A percentile compares a stretch with the other conserved stretches of the same genome.
Evolutionary conservation across 2,329 filamentous ascomycete genomes (phyloP).

Genomic region (Aspergillus chevalieri): DNA sequence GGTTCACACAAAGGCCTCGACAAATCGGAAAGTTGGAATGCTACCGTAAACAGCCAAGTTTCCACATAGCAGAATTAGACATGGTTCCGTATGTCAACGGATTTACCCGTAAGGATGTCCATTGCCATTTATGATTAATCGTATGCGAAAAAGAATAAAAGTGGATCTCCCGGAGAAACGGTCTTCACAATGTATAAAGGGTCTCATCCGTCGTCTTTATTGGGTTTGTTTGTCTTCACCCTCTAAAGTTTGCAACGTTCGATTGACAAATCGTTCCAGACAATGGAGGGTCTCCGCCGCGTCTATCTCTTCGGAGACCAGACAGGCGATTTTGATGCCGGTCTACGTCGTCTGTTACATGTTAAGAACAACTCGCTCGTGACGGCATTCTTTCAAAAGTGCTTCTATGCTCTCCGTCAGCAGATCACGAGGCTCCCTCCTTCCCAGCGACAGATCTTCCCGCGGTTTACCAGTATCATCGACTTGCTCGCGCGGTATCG

Average conservation of each 20-base stretch:
- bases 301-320: constrained; percentile 45
- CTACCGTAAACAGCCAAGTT: not conserved
- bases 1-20: not conserved
- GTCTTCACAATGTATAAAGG: not conserved
- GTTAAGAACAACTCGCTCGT: constrained; percentile 39
- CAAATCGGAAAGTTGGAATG: not conserved
- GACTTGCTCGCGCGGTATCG: constrained; percentile 32
- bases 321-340: constrained; percentile 38
- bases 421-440: constrained; percentile 33
- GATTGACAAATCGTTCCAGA: constrained; percentile 3
- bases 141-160: not conserved
- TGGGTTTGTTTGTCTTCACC: not conserved
- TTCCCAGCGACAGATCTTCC: constrained; percentile 30
- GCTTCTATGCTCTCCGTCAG: constrained; percentile 35
- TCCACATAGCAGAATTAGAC: not conserved
- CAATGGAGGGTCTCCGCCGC: constrained; percentile 25
- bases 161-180: not conserved
- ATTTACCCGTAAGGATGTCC: not conserved
- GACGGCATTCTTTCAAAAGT: constrained; percentile 39
- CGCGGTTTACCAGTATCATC: constrained; percentile 34
- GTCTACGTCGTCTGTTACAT: constrained; percentile 36
- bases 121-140: not conserved
- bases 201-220: not conserved
- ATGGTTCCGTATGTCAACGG: not conserved
- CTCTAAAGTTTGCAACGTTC: not conserved